Conservation (phyloP, 2,329 filamentous ascomycete species). For the Apiospora hydei region DNA sequence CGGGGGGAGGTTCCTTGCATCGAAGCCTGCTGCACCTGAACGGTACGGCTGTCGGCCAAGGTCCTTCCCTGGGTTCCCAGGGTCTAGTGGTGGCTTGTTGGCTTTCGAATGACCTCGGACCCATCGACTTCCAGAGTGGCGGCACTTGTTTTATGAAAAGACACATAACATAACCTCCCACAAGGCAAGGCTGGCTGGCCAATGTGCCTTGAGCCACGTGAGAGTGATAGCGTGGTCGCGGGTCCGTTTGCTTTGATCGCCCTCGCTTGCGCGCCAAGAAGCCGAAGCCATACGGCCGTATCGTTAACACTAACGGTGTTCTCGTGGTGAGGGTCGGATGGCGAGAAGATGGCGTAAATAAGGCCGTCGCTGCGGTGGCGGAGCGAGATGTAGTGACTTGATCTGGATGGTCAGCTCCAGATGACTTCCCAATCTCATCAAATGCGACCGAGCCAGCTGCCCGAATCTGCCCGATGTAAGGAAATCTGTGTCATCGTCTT, state of each 20-base stretch:
- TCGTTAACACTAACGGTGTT: background rate
- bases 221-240: background rate
- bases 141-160: background rate
- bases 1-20: background rate
- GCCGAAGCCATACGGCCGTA: background rate
- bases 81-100: background rate
- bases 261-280: background rate
- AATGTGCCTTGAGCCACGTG: background rate
- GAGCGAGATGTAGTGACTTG: background rate
- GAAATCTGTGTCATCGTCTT: slow-evolving; percentile 3
- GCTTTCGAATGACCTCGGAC: background rate
- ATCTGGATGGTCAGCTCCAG: background rate
- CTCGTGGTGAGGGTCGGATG: background rate
- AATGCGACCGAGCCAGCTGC: background rate
- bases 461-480: slow-evolving; percentile 1
- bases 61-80: background rate
- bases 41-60: background rate
- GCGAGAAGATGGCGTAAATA: background rate
- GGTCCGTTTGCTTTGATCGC: background rate
- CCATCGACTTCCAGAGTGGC: background rate
- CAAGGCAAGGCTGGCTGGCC: background rate
- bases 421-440: slow-evolving; percentile 1
- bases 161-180: background rate
- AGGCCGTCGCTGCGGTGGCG: background rate
- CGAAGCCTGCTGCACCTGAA: background rate